A percentile compares a stretch with the other conserved stretches of the same genome.
phyloP scores from a whole-genome alignment of 1,284 basidiomycete species.

The Malassezia japonica region DNA sequence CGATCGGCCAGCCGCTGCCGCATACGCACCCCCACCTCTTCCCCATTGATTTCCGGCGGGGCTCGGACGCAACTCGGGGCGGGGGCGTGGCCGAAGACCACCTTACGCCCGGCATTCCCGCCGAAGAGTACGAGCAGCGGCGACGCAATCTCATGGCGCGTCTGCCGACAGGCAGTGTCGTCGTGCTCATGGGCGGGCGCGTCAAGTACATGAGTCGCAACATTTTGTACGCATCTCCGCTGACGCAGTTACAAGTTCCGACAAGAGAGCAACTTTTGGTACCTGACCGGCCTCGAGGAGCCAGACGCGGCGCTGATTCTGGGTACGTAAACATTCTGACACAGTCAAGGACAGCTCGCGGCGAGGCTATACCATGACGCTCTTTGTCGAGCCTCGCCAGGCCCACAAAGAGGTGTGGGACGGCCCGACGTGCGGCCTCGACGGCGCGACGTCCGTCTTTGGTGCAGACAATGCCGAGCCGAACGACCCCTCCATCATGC shows the following conservation, averaged over 20 bases:
- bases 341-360: slow-evolving; percentile 32
- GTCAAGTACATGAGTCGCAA: slow-evolving; percentile 64
- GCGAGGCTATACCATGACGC: slow-evolving; percentile 73
- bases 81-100: slow-evolving; percentile 51
- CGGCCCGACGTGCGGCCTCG: slow-evolving; percentile 57
- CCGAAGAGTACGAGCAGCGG: slow-evolving; percentile 71
- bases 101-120: slow-evolving; percentile 74
- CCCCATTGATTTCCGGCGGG: slow-evolving; percentile 44
- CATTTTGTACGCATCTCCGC: slow-evolving; percentile 33
- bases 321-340: slow-evolving; percentile 25
- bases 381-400: slow-evolving; percentile 68
- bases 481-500: slow-evolving; percentile 30
- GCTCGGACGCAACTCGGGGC: slow-evolving; percentile 17
- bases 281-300: slow-evolving; percentile 68
- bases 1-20: slow-evolving; percentile 65
- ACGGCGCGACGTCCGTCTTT: slow-evolving; percentile 40
- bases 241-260: slow-evolving; percentile 68
- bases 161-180: slow-evolving; percentile 67
- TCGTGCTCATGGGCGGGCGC: slow-evolving; percentile 68
- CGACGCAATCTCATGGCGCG: slow-evolving; percentile 64
- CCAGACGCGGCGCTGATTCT: slow-evolving; percentile 73
- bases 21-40: slow-evolving; percentile 70
- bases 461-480: slow-evolving; percentile 39
- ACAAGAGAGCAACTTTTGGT: slow-evolving; percentile 53
- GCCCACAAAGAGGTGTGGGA: slow-evolving; percentile 79